phyloP scores from a whole-genome alignment of 2,329 filamentous ascomycete genomes.

The Ophiocordyceps camponoti-rufipedis region DNA sequence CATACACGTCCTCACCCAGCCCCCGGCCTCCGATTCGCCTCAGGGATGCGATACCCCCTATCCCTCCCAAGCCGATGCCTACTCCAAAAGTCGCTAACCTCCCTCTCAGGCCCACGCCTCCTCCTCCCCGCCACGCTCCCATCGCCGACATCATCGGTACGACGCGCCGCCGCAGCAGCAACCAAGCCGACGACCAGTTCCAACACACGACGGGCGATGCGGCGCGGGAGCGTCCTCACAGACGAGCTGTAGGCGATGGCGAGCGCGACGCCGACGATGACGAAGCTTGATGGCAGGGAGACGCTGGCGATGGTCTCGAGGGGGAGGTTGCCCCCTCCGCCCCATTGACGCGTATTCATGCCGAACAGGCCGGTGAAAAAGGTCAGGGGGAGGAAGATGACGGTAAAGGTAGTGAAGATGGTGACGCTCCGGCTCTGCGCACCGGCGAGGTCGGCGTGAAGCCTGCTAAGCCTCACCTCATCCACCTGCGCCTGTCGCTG shows the following conservation, averaged over 20 bases:
- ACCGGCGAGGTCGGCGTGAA: constrained; percentile 44
- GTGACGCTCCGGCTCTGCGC: constrained; percentile 44
- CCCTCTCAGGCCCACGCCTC: neutral
- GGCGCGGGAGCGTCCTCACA: neutral
- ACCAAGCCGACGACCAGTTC: neutral
- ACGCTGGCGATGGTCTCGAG: constrained; percentile 27
- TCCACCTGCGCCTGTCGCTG: constrained; percentile 49
- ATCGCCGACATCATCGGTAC: neutral
- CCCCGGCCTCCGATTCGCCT: neutral
- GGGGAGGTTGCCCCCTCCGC: constrained; percentile 24
- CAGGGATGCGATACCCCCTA: neutral
- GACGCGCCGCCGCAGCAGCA: neutral
- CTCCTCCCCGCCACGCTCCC: neutral
- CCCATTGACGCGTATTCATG: constrained; percentile 47
- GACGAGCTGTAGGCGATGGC: constrained; percentile 34
- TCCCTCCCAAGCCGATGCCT: neutral
- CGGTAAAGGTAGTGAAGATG: constrained; percentile 46
- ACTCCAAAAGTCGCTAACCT: neutral
- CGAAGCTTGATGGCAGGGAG: constrained; percentile 26
- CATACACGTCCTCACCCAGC: neutral
- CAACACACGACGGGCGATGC: neutral
- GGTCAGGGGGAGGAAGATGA: constrained; percentile 44
- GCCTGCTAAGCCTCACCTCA: constrained; percentile 42
- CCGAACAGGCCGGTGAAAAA: constrained; percentile 50
- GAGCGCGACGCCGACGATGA: constrained; percentile 30